Conservation (phyloP, 148 eudicot genomes). For the Silene conica region DNA sequence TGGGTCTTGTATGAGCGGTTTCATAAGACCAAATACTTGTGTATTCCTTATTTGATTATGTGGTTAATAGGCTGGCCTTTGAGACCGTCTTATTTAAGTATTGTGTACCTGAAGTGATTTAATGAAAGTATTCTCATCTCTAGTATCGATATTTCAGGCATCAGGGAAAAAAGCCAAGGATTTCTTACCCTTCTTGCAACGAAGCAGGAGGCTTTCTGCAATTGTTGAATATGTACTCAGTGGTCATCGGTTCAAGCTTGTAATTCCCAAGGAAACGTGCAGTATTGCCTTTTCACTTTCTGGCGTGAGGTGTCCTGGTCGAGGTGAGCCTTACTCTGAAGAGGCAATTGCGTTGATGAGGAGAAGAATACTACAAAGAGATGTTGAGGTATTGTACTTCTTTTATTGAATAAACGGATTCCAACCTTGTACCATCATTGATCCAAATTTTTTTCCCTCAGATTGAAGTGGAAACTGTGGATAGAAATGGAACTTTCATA, state of each 20-base stretch:
- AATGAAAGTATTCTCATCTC: neutral
- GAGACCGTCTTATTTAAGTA: neutral
- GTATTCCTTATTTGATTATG: no score
- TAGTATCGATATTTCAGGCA: slow-evolving; percentile 40
- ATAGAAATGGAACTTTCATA: slow-evolving; percentile 91
- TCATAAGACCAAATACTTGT: neutral
- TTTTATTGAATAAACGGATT: neutral
- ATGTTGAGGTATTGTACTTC: slow-evolving; percentile 73
- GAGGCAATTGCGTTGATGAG: slow-evolving; percentile 96
- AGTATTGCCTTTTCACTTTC: slow-evolving; percentile 85
- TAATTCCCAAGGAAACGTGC: slow-evolving; percentile 85
- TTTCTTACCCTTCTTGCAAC: slow-evolving; percentile 78
- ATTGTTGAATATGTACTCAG: slow-evolving; percentile 91
- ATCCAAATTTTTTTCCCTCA: slow-evolving; percentile 22
- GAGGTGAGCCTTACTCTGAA: slow-evolving; percentile 74
- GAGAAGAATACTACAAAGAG: slow-evolving; percentile 89
- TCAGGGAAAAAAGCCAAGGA: slow-evolving; percentile 79
- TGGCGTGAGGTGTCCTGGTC: slow-evolving; percentile 96
- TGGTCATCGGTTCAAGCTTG: slow-evolving; percentile 83
- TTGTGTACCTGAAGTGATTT: neutral
- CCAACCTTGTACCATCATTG: neutral
- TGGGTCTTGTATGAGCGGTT: neutral
- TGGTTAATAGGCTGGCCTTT: neutral
- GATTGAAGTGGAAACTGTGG: slow-evolving; percentile 95
- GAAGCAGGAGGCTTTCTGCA: slow-evolving; percentile 72